Conservation (phyloP, 2,329 filamentous ascomycete genomes). For the Fusarium cyanostomum region DNA sequence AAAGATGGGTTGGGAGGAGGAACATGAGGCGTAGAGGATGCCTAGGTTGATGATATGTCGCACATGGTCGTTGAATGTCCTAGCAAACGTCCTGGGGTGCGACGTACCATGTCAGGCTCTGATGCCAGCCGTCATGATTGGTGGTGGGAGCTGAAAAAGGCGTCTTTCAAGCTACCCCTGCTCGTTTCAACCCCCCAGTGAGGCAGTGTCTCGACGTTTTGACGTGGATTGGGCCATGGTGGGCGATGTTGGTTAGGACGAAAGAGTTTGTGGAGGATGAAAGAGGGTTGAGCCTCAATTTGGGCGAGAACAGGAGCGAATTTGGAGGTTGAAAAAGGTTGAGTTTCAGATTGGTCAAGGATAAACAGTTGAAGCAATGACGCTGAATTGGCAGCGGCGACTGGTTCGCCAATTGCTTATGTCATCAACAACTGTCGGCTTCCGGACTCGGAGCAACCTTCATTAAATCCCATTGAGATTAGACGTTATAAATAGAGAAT, state of each 20-base stretch:
- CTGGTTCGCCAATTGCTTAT: constrained; percentile 17
- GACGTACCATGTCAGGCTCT: constrained; percentile 27
- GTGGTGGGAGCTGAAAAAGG: constrained; percentile 29
- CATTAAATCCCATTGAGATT: too few relatives aligned
- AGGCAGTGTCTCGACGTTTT: neutral
- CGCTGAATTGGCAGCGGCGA: constrained; percentile 2
- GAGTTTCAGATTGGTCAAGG: neutral
- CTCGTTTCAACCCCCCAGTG: constrained; percentile 32
- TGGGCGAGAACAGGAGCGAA: neutral
- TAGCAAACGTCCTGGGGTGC: constrained; percentile 17
- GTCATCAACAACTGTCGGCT: neutral
- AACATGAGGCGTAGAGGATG: constrained; percentile 10
- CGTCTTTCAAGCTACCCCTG: constrained; percentile 15
- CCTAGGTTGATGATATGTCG: neutral
- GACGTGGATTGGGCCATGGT: constrained; percentile 2
- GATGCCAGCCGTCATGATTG: constrained; percentile 23
- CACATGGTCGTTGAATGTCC: neutral
- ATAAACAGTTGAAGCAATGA: neutral
- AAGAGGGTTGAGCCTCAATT: constrained; percentile 1
- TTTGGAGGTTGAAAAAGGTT: constrained; percentile 12
- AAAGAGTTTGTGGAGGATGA: constrained; percentile 2
- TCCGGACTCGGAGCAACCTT: too few relatives aligned
- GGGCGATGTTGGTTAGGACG: neutral
- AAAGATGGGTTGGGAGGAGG: constrained; percentile 2
- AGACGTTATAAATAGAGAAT: too few relatives aligned